Conservation (phyloP, 306 rosid genomes). For the Quercus mongolica region DNA sequence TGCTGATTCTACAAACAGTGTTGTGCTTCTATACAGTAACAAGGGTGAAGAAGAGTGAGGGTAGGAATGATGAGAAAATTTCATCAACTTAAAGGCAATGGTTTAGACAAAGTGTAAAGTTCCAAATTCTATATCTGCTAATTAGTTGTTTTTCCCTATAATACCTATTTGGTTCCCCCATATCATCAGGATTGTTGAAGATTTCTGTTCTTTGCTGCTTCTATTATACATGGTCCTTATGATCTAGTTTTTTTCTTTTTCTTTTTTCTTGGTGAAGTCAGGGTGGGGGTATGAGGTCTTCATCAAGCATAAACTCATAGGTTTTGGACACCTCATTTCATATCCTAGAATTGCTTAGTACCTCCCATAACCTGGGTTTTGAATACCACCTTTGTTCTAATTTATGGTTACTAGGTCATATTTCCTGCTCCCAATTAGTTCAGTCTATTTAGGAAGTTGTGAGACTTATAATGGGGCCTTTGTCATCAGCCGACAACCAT, state of each 20-base stretch:
- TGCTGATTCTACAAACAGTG: conserved; percentile 36
- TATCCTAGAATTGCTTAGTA: neutral
- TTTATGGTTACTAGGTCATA: neutral
- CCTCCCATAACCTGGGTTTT: neutral
- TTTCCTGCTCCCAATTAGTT: neutral
- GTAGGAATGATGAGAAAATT: conserved; percentile 24
- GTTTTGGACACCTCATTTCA: neutral
- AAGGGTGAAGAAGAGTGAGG: conserved; percentile 39
- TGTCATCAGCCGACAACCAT: neutral
- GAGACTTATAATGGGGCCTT: neutral
- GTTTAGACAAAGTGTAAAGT: conserved; percentile 22
- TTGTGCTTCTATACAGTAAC: conserved; percentile 32
- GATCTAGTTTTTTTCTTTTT: no score
- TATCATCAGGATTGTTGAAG: neutral
- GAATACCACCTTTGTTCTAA: neutral
- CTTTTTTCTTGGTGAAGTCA: no score
- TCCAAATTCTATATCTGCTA: conserved; percentile 24
- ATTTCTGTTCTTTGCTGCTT: no score
- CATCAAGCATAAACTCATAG: neutral
- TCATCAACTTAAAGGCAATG: conserved; percentile 26
- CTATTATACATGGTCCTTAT: no score
- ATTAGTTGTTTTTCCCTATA: conserved; percentile 18
- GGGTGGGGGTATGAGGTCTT: neutral
- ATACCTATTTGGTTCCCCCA: neutral
- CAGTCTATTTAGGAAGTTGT: neutral